These are phyloP conservation scores for Pythium chondricola DNA, from an alignment of 352 stramenopile species.

Conservation along the genomic window DNA sequence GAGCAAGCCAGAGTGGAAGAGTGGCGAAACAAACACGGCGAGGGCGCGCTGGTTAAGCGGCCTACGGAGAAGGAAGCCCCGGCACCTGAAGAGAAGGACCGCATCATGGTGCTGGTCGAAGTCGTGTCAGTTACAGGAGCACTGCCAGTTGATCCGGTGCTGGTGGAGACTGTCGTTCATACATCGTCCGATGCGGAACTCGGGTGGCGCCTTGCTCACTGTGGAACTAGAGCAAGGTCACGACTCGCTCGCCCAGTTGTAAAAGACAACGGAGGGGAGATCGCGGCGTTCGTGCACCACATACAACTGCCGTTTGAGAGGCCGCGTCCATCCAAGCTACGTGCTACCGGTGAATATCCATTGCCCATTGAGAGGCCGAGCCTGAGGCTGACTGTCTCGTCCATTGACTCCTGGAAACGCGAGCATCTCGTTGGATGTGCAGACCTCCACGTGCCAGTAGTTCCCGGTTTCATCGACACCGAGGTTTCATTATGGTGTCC, in stretches of 20 bases:
- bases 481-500: constrained; percentile 31
- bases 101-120: constrained; percentile 13
- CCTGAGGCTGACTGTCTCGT: constrained; percentile 29
- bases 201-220: background rate
- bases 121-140: constrained; percentile 4
- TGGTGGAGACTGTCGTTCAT: background rate
- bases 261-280: background rate
- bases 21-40: constrained; percentile 23
- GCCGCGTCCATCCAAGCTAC: background rate
- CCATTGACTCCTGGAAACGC: constrained; percentile 38
- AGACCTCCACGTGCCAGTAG: constrained; percentile 26
- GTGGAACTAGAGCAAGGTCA: background rate
- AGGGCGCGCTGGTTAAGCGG: background rate
- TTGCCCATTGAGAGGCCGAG: too few species aligned
- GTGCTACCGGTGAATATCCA: too few species aligned
- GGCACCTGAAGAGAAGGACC: background rate
- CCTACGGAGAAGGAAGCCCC: background rate
- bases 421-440: constrained; percentile 30
- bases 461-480: constrained; percentile 26
- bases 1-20: constrained; percentile 21
- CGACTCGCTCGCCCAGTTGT: background rate
- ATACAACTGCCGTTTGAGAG: constrained; percentile 1
- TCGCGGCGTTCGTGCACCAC: constrained; percentile 8
- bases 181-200: too few species aligned
- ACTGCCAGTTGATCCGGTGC: background rate